phyloP scores from a whole-genome alignment of 257 asterid species.

The Cruciata laevipes region DNA sequence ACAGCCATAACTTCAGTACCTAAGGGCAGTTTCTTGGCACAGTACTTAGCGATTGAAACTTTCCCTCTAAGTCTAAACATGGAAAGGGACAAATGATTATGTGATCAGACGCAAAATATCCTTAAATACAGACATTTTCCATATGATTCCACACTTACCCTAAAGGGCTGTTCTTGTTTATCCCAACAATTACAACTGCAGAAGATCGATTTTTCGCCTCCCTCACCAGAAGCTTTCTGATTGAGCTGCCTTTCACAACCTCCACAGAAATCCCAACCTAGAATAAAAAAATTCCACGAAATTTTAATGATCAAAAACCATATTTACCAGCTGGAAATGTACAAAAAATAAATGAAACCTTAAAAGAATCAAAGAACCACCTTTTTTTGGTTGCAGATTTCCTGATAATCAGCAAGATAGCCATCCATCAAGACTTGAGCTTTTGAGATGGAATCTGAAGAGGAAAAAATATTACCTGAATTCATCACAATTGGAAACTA shows the following conservation, averaged over 20 bases:
- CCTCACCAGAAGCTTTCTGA: slow-evolving; percentile 57
- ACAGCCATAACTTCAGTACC: slow-evolving; percentile 70
- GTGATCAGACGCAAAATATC: neutral
- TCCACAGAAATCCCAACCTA: slow-evolving; percentile 60
- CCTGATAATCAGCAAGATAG: slow-evolving; percentile 67
- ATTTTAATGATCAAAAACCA: neutral
- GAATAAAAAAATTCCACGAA: neutral
- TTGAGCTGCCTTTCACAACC: slow-evolving; percentile 63
- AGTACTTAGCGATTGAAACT: slow-evolving; percentile 78
- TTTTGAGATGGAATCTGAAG: slow-evolving; percentile 47
- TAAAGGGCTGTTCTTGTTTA: slow-evolving; percentile 42
- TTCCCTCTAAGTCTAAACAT: slow-evolving; percentile 37
- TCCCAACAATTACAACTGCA: slow-evolving; percentile 69
- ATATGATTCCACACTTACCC: slow-evolving; percentile 39
- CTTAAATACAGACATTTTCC: neutral
- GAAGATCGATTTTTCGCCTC: slow-evolving; percentile 61
- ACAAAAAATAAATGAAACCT: neutral
- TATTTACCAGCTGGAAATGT: neutral
- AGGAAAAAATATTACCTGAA: neutral
- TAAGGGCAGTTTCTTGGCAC: slow-evolving; percentile 58
- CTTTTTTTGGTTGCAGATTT: slow-evolving; percentile 62
- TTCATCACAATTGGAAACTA: neutral
- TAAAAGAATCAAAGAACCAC: slow-evolving; percentile 24
- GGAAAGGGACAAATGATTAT: neutral
- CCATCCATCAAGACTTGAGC: slow-evolving; percentile 49